Percentiles rank a stretch among this genome's conserved stretches.
phyloP scores from a whole-genome alignment of 1,284 basidiomycete genomes.

The Megacollybia platyphylla region DNA sequence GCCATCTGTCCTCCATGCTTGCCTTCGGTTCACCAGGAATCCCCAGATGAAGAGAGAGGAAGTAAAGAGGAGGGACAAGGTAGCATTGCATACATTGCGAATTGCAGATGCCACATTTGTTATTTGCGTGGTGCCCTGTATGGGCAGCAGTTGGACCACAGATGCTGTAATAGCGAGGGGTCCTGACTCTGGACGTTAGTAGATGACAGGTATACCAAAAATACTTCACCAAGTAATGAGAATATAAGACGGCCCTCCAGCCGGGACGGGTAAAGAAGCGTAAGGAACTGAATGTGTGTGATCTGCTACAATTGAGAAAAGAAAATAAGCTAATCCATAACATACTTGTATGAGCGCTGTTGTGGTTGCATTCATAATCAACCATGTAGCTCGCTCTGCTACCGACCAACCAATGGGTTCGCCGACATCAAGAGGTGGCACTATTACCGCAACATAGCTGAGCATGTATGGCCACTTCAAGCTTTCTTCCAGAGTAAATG shows the following conservation, averaged over 20 bases:
- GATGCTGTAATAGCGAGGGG: conserved; percentile 83
- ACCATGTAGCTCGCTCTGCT: conserved; percentile 70
- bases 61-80: conserved; percentile 89
- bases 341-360: conserved; percentile 77
- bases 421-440: conserved; percentile 45
- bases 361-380: conserved; percentile 78
- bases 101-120: conserved; percentile 63
- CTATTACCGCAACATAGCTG: conserved; percentile 76
- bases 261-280: conserved; percentile 89
- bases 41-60: conserved; percentile 90
- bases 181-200: conserved; percentile 23
- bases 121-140: conserved; percentile 33
- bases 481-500: conserved; percentile 47
- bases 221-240: conserved; percentile 54
- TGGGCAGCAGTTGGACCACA: conserved; percentile 74
- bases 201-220: conserved; percentile 1
- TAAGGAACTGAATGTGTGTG: conserved; percentile 97
- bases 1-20: conserved; percentile 93
- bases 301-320: conserved; percentile 36
- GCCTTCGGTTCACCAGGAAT: conserved; percentile 74
- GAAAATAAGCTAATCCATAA: conserved; percentile 1
- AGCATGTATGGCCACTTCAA: conserved; percentile 90
- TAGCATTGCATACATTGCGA: conserved; percentile 91
- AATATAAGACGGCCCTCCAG: conserved; percentile 87
- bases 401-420: conserved; percentile 41